Conservation (phyloP, 1,284 basidiomycete genomes). For the Ustilago shanxiensis region DNA sequence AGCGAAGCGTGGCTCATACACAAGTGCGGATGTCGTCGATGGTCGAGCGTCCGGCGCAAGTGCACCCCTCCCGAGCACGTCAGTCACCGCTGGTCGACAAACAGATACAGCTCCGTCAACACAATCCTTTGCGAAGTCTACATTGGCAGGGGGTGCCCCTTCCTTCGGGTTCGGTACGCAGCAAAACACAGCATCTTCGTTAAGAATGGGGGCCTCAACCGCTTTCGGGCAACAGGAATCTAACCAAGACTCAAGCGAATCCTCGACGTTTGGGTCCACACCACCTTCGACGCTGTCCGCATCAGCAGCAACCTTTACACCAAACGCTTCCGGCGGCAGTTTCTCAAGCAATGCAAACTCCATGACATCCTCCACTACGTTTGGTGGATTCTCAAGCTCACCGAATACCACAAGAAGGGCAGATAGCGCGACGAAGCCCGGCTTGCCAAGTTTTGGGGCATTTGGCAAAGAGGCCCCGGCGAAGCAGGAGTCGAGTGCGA, state of each 20-base stretch:
- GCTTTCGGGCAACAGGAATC: constrained; percentile 20
- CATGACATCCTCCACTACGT: not conserved
- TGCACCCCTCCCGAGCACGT: constrained; percentile 4
- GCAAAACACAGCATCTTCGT: not conserved
- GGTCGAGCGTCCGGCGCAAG: constrained; percentile 71
- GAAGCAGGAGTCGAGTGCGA: not conserved
- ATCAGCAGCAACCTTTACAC: constrained; percentile 27
- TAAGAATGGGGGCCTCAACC: not conserved
- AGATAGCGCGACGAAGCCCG: not conserved
- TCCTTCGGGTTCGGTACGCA: constrained; percentile 15
- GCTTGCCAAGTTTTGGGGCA: constrained; percentile 14
- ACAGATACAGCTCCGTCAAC: not conserved
- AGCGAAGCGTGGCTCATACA: constrained; percentile 76
- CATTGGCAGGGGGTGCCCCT: not conserved
- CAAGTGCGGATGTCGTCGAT: constrained; percentile 82
- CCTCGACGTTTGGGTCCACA: constrained; percentile 15
- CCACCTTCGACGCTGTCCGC: constrained; percentile 30
- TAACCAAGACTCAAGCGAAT: constrained; percentile 8
- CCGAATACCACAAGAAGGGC: not conserved
- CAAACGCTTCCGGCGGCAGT: constrained; percentile 4
- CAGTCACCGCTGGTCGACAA: not conserved
- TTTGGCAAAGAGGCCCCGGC: constrained; percentile 8
- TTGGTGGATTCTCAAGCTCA: constrained; percentile 15
- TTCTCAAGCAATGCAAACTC: not conserved
- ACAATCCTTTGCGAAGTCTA: constrained; percentile 5